Conservation (phyloP, 2,329 filamentous ascomycete species). For the Xylaria sp. region DNA sequence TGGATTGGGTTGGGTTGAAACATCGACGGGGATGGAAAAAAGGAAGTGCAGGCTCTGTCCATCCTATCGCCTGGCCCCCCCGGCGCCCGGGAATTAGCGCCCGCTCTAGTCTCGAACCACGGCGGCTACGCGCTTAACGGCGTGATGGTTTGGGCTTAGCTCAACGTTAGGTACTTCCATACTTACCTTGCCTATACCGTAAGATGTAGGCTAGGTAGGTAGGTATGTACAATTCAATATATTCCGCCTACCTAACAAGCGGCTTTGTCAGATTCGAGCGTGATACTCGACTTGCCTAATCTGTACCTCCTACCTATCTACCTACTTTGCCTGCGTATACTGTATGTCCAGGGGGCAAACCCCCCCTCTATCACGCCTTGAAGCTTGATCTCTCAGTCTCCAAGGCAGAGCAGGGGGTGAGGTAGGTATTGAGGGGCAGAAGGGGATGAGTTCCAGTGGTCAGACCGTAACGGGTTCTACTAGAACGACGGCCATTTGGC, state of each 20-base stretch:
- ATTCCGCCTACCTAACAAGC: not conserved
- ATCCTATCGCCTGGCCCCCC: not conserved
- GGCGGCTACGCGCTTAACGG: not conserved
- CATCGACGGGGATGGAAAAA: not conserved
- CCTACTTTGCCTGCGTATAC: too few species aligned
- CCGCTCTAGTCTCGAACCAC: not conserved
- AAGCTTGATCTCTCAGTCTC: too few species aligned
- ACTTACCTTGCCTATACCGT: too few species aligned
- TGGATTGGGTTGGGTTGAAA: not conserved
- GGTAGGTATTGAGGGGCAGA: too few species aligned
- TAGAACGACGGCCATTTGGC: not conserved
- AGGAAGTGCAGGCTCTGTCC: not conserved
- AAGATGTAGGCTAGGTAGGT: too few species aligned
- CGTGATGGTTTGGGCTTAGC: not conserved
- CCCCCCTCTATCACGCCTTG: too few species aligned
- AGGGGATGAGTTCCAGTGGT: too few species aligned
- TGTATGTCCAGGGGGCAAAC: not conserved
- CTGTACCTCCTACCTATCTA: too few species aligned
- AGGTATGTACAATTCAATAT: not conserved
- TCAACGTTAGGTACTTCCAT: not conserved
- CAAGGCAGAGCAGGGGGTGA: too few species aligned
- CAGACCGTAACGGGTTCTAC: not conserved
- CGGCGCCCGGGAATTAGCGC: conserved; percentile 2
- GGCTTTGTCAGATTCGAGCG: not conserved
- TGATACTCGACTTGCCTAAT: too few species aligned